These are phyloP conservation scores for Cercospora nicotianae DNA, from an alignment of 2,329 filamentous ascomycete genomes.

Conservation along the genomic window DNA sequence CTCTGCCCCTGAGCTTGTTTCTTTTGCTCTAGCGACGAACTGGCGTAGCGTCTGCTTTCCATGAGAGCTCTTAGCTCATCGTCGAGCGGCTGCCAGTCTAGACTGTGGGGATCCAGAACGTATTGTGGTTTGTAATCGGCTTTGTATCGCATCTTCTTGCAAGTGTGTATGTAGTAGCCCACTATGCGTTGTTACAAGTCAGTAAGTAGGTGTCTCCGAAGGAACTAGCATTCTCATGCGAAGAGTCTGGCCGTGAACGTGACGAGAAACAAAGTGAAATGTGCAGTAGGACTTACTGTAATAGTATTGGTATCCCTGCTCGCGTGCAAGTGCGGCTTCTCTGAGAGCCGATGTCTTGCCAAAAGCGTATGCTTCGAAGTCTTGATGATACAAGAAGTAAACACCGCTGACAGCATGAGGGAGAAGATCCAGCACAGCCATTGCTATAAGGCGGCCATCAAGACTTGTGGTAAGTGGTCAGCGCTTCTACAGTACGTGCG, in stretches of 20 bases:
- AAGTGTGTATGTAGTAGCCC: conserved; percentile 72
- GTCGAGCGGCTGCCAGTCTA: conserved; percentile 37
- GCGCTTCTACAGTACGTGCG: conserved; percentile 46
- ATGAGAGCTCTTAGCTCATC: conserved; percentile 42
- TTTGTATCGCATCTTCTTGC: conserved; percentile 83
- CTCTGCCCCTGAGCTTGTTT: conserved; percentile 10
- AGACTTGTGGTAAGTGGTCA: conserved; percentile 49
- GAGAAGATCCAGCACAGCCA: conserved; percentile 74
- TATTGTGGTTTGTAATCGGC: conserved; percentile 74
- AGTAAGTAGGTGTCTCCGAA: background rate
- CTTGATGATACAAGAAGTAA: conserved; percentile 79
- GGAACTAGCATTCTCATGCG: too few relatives aligned
- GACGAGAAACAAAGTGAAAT: background rate
- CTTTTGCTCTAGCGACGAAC: conserved; percentile 41
- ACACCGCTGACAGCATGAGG: conserved; percentile 77
- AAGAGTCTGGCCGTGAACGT: background rate
- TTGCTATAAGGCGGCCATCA: conserved; percentile 71
- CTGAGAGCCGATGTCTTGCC: conserved; percentile 74
- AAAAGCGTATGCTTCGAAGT: conserved; percentile 67
- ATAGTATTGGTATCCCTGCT: conserved; percentile 72
- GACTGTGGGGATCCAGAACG: conserved; percentile 63
- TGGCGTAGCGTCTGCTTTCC: conserved; percentile 58
- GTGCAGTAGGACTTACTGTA: conserved; percentile 47
- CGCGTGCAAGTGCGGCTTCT: conserved; percentile 69
- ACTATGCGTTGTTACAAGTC: conserved; percentile 41